Conservation (phyloP, 2,329 filamentous ascomycete genomes). For the Aureobasidium melanogenum region DNA sequence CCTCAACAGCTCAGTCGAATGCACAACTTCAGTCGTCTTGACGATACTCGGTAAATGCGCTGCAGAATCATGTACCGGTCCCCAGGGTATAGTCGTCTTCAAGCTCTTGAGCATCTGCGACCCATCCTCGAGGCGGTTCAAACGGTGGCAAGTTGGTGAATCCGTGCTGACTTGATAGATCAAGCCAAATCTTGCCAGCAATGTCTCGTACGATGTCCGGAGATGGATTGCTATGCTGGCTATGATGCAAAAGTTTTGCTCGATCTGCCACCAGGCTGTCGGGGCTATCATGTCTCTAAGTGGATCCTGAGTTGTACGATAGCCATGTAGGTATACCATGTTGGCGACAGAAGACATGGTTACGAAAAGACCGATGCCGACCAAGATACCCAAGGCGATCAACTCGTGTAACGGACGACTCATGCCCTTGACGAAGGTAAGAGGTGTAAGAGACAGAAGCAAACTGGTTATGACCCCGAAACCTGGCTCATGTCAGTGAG, state of each 20-base stretch:
- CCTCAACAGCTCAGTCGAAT: not conserved
- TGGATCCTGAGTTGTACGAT: not conserved
- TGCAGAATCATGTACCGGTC: not conserved
- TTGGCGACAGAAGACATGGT: constrained; percentile 3
- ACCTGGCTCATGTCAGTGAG: not conserved
- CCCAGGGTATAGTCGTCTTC: not conserved
- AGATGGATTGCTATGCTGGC: not conserved
- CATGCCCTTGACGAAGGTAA: not conserved
- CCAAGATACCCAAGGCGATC: not conserved
- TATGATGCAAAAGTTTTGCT: constrained; percentile 5
- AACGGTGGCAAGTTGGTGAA: not conserved
- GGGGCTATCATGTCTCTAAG: constrained; percentile 1
- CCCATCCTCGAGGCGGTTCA: not conserved
- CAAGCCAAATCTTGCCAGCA: not conserved
- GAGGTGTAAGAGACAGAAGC: not conserved
- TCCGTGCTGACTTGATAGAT: not conserved
- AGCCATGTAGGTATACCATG: not conserved
- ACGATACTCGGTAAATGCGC: not conserved
- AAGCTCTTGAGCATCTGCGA: not conserved
- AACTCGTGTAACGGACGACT: not conserved
- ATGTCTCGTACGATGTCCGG: not conserved
- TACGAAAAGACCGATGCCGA: not conserved
- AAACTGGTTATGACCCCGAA: not conserved
- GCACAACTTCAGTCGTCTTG: constrained; percentile 6
- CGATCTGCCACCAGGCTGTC: constrained; percentile 2